These are phyloP conservation scores for Populus hybrid DNA, from an alignment of 441 rosid genomes.

Conservation along the genomic window DNA sequence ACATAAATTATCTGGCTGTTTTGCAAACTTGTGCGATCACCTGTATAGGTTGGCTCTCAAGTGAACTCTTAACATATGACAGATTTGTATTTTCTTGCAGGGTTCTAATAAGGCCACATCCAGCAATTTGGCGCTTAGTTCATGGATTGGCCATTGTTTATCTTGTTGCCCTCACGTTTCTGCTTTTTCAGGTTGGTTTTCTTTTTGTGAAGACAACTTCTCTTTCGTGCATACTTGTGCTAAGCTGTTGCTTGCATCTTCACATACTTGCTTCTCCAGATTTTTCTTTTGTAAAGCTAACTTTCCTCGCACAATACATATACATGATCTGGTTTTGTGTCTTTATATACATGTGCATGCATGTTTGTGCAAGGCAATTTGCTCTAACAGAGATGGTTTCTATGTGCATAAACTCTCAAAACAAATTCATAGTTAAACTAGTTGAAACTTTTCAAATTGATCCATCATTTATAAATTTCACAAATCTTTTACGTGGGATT, in stretches of 20 bases:
- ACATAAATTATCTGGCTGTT: background rate
- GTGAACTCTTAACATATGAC: background rate
- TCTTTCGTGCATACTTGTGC: background rate
- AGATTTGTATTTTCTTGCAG: slow-evolving; percentile 35
- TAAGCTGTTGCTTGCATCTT: background rate
- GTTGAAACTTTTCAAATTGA: too few species aligned
- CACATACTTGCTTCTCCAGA: background rate
- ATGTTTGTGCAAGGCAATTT: background rate
- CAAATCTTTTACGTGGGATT: too few species aligned
- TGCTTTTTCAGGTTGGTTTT: slow-evolving; percentile 89
- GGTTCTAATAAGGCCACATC: slow-evolving; percentile 95
- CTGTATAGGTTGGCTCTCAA: background rate
- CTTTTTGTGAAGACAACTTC: background rate
- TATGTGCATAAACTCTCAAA: background rate
- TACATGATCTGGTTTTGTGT: background rate
- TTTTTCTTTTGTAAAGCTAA: background rate
- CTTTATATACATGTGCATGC: background rate
- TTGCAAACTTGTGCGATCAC: background rate
- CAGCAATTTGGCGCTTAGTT: slow-evolving; percentile 98
- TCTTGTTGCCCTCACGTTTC: slow-evolving; percentile 90
- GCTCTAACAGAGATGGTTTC: background rate
- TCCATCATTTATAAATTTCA: too few species aligned
- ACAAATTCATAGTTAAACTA: too few species aligned
- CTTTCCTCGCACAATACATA: background rate
- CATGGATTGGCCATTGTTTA: slow-evolving; percentile 98